phyloP scores from a whole-genome alignment of 108 stramenopile species.

The Skeletonema grethae region DNA sequence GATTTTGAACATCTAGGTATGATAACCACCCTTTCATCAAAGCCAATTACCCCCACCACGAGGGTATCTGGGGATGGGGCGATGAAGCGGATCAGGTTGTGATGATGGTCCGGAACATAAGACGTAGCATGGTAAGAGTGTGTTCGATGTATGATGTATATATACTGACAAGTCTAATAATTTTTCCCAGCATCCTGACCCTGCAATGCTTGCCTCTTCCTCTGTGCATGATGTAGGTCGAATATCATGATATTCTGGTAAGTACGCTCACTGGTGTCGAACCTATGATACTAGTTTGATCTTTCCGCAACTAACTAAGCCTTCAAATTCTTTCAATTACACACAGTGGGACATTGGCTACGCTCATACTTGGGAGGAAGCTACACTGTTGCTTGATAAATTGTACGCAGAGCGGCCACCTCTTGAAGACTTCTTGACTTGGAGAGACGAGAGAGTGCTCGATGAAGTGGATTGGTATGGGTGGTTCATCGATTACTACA shows the following conservation, averaged over 20 bases:
- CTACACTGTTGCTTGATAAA: slow-evolving; percentile 9
- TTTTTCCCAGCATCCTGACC: background rate
- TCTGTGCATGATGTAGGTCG: slow-evolving; percentile 1
- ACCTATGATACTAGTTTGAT: background rate
- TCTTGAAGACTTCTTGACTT: slow-evolving; percentile 13
- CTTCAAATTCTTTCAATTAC: background rate
- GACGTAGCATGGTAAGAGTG: background rate
- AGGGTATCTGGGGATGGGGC: slow-evolving; percentile 50
- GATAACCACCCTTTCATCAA: slow-evolving; percentile 53
- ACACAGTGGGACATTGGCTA: background rate
- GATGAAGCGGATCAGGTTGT: slow-evolving; percentile 39
- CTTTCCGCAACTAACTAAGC: background rate
- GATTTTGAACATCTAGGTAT: slow-evolving; percentile 42
- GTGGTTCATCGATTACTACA: slow-evolving; percentile 49
- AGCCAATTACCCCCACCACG: slow-evolving; percentile 53
- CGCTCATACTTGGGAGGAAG: slow-evolving; percentile 35
- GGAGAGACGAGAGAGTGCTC: slow-evolving; percentile 35
- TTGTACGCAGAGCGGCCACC: slow-evolving; percentile 32
- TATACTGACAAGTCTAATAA: background rate
- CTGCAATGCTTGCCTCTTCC: background rate
- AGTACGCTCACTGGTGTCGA: background rate
- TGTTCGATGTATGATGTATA: background rate
- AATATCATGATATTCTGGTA: slow-evolving; percentile 48
- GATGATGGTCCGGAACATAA: slow-evolving; percentile 33
- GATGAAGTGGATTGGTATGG: slow-evolving; percentile 45